Percentiles rank a stretch among this genome's conserved stretches.
Evolutionary conservation across 345 rosid genomes (phyloP).

Genomic region (Citrus inodora): DNA sequence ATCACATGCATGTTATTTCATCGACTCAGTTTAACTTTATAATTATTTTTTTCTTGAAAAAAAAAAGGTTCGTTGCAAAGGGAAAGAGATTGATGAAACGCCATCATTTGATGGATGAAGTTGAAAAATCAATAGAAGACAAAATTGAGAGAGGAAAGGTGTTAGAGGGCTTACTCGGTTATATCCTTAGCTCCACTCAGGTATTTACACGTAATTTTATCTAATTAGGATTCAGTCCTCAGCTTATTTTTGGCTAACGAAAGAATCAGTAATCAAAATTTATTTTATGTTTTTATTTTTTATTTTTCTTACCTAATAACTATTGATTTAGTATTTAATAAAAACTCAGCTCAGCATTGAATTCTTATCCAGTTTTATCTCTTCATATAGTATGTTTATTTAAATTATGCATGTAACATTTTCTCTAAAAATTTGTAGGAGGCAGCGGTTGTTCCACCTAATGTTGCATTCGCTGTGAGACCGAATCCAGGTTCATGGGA

Average conservation of each 20-base stretch:
- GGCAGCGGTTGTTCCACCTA: conserved; percentile 81
- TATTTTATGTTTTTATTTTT: no score
- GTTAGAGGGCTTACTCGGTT: conserved; percentile 76
- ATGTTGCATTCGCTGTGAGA: conserved; percentile 74
- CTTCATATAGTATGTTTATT: no score
- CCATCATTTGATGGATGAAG: conserved; percentile 55
- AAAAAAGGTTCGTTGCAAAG: conserved; percentile 43
- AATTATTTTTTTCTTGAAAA: not conserved
- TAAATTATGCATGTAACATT: no score
- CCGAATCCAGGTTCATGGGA: conserved; percentile 93
- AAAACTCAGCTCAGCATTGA: no score
- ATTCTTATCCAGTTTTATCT: no score
- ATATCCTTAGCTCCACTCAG: conserved; percentile 66
- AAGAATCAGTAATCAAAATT: no score
- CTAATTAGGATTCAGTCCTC: no score
- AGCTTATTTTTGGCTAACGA: no score
- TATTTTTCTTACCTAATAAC: no score
- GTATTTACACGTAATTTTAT: conserved; percentile 15
- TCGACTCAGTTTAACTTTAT: no score
- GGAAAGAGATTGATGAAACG: conserved; percentile 75
- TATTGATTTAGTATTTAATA: no score
- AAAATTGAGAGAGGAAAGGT: conserved; percentile 51
- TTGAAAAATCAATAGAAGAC: conserved; percentile 63
- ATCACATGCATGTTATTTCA: not conserved
- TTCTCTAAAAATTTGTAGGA: conserved; percentile 45